A percentile compares a stretch with the other conserved stretches of the same genome.
These are phyloP conservation scores for Macrotyloma uniflorum DNA, from an alignment of 306 rosid species.

Conservation along the genomic window DNA sequence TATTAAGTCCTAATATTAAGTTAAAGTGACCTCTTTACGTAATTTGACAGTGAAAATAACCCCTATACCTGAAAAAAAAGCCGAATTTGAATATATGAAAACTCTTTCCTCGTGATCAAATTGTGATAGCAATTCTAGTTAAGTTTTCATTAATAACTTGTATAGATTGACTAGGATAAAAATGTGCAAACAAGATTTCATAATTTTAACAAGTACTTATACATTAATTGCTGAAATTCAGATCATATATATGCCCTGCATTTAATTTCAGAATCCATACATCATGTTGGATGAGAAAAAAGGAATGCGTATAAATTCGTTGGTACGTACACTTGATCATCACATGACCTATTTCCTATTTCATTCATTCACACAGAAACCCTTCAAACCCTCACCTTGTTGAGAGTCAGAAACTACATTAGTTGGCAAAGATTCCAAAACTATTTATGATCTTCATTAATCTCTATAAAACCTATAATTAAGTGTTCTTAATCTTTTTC, in stretches of 20 bases:
- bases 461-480: background rate
- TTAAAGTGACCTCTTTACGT: no score
- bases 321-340: background rate
- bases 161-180: background rate
- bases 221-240: background rate
- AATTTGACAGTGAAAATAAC: no score
- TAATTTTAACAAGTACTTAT: background rate
- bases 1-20: no score
- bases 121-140: no score
- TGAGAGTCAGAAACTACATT: constrained; percentile 37
- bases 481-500: background rate
- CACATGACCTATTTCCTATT: constrained; percentile 33
- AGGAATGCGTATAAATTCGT: background rate
- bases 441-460: background rate
- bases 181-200: background rate
- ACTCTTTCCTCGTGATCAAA: background rate
- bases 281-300: constrained; percentile 5
- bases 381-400: constrained; percentile 41
- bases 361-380: background rate
- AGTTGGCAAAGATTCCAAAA: background rate
- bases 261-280: constrained; percentile 6
- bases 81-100: background rate
- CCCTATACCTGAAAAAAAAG: no score
- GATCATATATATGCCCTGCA: background rate
- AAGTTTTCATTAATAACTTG: no score